Base-by-base conservation (phyloP, 108 stramenopile species). In the Discostella pseudostelligera region DNA sequence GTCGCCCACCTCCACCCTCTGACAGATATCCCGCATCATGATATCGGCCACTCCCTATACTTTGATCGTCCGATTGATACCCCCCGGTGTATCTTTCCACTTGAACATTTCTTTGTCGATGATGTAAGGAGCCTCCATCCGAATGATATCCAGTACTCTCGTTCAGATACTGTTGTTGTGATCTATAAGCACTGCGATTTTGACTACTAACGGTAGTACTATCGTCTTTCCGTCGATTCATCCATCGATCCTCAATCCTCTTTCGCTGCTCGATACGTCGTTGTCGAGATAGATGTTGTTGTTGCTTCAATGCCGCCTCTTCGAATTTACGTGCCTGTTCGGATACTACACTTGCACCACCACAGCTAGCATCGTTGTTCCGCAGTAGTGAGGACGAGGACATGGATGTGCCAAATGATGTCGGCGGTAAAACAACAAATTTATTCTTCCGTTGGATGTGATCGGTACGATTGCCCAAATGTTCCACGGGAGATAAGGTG, bases 191-290 rank as follows among this genome's bases (percentile, higher is more conserved):
- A 44, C 46, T 37, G 60, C n/a, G 53, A 64, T 65, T 36, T 25
- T 59, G 26, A 36, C 67, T 59, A 48, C 49, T 32, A 5, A 32
- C 32, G 5, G 32, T 32, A 32, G 3, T 32, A 32, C 32, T 51
- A 51, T 51, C n/a, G n/a, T n/a, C 24, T 25, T 12, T 51, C 11
- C 50, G 55, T 56, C 32, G 55, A 47, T 65, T 59, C 46, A 59
- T 74, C 72, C 58, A 73, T 48, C 57, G 64, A 45, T 56, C 60
- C 21, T 73, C 64, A 11, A 62, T 54, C 37, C 12, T 61, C 42
- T 39, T 59, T 12, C 24, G 54, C 44, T 62, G 65, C 39, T 67
- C 65, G 9, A 49, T 40, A 24, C 48, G 32, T 12, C 60, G 60
- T 37, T 57, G 59, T 17, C 60, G 48, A 22, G 65, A 37, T 24